These are phyloP conservation scores for Penicillium sp. DNA, from an alignment of 2,329 filamentous ascomycete genomes.

Conservation along the genomic window DNA sequence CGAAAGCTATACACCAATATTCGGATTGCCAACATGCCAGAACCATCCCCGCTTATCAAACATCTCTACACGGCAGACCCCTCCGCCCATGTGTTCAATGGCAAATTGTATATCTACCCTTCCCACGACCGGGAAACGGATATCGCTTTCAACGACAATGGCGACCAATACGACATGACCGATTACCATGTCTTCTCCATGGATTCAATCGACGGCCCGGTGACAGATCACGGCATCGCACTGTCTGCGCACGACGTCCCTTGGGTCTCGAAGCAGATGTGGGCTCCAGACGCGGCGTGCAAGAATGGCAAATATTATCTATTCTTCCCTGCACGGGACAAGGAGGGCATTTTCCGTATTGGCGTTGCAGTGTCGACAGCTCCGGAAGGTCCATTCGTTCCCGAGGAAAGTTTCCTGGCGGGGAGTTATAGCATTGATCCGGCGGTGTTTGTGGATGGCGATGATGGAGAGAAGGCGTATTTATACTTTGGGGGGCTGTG, in stretches of 20 bases:
- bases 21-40: slow-evolving; percentile 18
- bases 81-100: slow-evolving; percentile 75
- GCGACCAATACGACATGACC: slow-evolving; percentile 79
- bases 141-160: slow-evolving; percentile 77
- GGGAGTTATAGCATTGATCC: slow-evolving; percentile 77
- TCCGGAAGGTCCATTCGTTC: slow-evolving; percentile 68
- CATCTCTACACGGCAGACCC: slow-evolving; percentile 77
- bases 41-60: slow-evolving; percentile 64
- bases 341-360: slow-evolving; percentile 68
- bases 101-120: slow-evolving; percentile 73
- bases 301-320: slow-evolving; percentile 72
- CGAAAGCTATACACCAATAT: not conserved
- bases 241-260: slow-evolving; percentile 65
- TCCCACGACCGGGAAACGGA: slow-evolving; percentile 75
- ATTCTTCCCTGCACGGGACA: slow-evolving; percentile 73
- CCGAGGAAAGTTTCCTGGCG: slow-evolving; percentile 63
- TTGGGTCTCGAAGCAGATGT: slow-evolving; percentile 76
- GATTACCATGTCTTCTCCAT: slow-evolving; percentile 78
- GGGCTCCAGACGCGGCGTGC: slow-evolving; percentile 72
- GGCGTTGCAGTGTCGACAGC: slow-evolving; percentile 65
- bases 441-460: slow-evolving; percentile 69
- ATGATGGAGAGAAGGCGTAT: slow-evolving; percentile 59
- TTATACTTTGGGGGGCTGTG: slow-evolving; percentile 77
- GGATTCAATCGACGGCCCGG: slow-evolving; percentile 54
- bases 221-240: slow-evolving; percentile 71